Percentiles rank a stretch among this genome's conserved stretches.
These are phyloP conservation scores for Geotrichum bryndzae DNA, from an alignment of 1,139 yeast species.

Conservation along the genomic window DNA sequence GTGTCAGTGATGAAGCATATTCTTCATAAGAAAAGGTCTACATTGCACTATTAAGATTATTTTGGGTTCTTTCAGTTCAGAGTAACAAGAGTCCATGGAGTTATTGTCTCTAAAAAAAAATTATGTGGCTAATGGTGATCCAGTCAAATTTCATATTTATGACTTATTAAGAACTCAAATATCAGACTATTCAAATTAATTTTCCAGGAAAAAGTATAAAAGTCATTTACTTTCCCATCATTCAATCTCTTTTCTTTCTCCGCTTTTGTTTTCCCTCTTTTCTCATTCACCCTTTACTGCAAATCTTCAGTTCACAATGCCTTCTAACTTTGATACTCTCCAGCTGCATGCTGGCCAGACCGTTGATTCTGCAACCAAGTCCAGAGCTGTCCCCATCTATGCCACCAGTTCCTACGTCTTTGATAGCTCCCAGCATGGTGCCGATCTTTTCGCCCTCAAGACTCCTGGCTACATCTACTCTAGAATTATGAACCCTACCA, in stretches of 20 bases:
- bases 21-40: neutral
- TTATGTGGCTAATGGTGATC: neutral
- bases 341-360: conserved; percentile 91
- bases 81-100: neutral
- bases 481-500: conserved; percentile 89
- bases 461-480: conserved; percentile 82
- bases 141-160: neutral
- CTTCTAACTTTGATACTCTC: conserved; percentile 71
- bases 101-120: neutral
- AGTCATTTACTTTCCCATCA: neutral
- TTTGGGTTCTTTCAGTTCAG: neutral
- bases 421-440: conserved; percentile 84
- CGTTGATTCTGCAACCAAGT: conserved; percentile 50
- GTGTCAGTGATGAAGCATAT: neutral
- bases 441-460: conserved; percentile 78
- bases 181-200: neutral
- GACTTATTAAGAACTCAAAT: neutral
- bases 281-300: neutral
- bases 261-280: neutral
- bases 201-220: neutral
- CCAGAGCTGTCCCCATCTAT: conserved; percentile 91
- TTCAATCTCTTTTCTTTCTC: neutral
- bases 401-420: conserved; percentile 67
- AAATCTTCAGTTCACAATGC: conserved; percentile 21
- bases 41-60: neutral